A percentile compares a stretch with the other conserved stretches of the same genome.
Evolutionary conservation across 805 yeast species (phyloP).

Genomic region (Yamadazyma akitaensis): DNA sequence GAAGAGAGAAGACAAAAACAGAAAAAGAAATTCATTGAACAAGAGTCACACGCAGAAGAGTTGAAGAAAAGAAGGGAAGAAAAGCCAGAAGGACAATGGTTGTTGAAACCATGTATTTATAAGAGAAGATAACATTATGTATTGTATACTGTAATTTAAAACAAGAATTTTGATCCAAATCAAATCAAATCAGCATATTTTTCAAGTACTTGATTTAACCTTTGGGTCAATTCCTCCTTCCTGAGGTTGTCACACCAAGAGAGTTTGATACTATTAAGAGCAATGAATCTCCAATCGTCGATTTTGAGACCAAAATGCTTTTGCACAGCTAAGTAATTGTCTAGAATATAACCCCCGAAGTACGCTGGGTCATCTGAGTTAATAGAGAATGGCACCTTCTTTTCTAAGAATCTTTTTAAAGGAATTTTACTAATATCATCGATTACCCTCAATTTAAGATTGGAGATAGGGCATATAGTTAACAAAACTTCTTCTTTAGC

Average conservation of each 20-base stretch:
- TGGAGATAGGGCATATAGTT: conserved; percentile 75
- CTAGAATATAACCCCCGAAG: conserved; percentile 81
- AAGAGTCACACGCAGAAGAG: conserved; percentile 59
- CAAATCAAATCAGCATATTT: conserved; percentile 25
- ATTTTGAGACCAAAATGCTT: conserved; percentile 54
- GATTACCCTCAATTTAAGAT: conserved; percentile 72
- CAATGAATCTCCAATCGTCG: conserved; percentile 61
- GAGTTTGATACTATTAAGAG: conserved; percentile 63
- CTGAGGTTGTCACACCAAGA: conserved; percentile 66
- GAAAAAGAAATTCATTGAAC: conserved; percentile 66
- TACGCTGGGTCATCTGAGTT: conserved; percentile 56
- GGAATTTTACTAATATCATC: conserved; percentile 67
- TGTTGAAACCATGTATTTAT: conserved; percentile 93
- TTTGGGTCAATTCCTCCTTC: conserved; percentile 45
- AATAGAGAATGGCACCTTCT: conserved; percentile 66
- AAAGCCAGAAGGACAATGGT: conserved; percentile 78
- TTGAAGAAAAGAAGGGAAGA: conserved; percentile 52
- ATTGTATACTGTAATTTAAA: background rate
- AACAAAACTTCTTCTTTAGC: conserved; percentile 56
- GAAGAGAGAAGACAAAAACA: conserved; percentile 60
- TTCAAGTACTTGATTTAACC: conserved; percentile 41
- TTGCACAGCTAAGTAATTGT: conserved; percentile 68
- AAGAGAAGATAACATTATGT: conserved; percentile 54
- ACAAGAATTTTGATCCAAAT: background rate
- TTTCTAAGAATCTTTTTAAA: conserved; percentile 54